Base-by-base conservation (phyloP, 495 filamentous ascomycete genomes). In the Lasiosphaeriaceae sp. region DNA sequence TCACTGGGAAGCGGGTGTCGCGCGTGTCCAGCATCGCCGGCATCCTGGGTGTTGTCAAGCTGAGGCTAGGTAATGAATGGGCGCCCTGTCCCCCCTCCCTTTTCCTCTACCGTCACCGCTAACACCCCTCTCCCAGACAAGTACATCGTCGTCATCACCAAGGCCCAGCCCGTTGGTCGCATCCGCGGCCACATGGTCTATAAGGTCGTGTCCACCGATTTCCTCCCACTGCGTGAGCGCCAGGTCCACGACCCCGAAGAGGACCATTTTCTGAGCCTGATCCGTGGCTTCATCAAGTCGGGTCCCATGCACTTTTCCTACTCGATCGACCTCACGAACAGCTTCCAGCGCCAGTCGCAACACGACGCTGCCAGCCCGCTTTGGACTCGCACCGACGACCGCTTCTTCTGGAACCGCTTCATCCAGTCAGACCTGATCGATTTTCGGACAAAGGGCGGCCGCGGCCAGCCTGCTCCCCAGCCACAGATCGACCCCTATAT, bases 231-330 rank as follows among this genome's bases (percentile, higher is more conserved):
- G 58, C 91, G 90, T 66, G 95, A 98, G 74, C 88, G 91, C 50
- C 85, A 90, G 49, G 81, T 97, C 43, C 90, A 88, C 69, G 94
- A 98, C 65, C 82, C 82, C 35, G 95, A 98, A 62, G 94, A 98
- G 78, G 92, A 97, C 72, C 86, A 82, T 53, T 97, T 95, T 73
- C 78, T 97, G 21, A 75, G 80, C 14, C 74, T 97, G 14, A 78
- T 97, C 49, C 89, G 88, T 66, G 81, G 79, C 20, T 81, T 91
- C 50, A 79, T 98, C 50, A 89, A 89, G 64, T 84, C 81, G 3
- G 87, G 88, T 0, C 92, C 92, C 7, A 92, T 97, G 89, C 97
- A 96, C 78, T 97, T 97, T 69, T 97, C 94, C 46, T 98, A 98
- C 76, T 90, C 91, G 17, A 79, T 94, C 65, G 94, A 98, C 66